phyloP scores from a whole-genome alignment of 2,329 filamentous ascomycete species.

The Sclerotiophoma versabilis region DNA sequence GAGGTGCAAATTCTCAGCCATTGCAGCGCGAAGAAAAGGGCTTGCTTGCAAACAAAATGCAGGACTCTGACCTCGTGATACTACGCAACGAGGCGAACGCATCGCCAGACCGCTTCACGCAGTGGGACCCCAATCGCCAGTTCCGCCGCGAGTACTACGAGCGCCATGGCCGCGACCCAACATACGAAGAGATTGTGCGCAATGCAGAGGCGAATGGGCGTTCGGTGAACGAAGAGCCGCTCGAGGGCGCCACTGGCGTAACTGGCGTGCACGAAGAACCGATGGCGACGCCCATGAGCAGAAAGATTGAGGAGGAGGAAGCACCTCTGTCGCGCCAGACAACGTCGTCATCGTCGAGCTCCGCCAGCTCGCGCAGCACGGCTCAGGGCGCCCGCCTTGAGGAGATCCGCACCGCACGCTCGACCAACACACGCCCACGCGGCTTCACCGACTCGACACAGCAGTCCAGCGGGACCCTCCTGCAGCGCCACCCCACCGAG shows the following conservation, averaged over 20 bases:
- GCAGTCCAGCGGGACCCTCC: conserved; percentile 25
- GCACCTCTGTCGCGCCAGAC: conserved; percentile 34
- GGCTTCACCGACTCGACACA: conserved; percentile 30
- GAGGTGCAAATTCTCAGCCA: neutral
- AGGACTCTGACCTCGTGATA: conserved; percentile 41
- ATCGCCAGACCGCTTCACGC: conserved; percentile 32
- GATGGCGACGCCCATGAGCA: conserved; percentile 10
- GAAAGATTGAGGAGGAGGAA: conserved; percentile 26
- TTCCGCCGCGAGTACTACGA: conserved; percentile 36
- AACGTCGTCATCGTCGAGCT: conserved; percentile 31
- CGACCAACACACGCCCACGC: conserved; percentile 23
- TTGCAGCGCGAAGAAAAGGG: neutral
- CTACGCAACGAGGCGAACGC: conserved; percentile 41
- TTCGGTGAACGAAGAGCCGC: conserved; percentile 2
- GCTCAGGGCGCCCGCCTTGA: conserved; percentile 32
- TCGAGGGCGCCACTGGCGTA: neutral
- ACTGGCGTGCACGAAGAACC: conserved; percentile 1
- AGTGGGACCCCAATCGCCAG: conserved; percentile 40
- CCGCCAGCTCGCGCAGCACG: conserved; percentile 20
- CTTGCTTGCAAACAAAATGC: conserved; percentile 24
- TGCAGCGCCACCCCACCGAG: conserved; percentile 56
- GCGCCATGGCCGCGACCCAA: conserved; percentile 28
- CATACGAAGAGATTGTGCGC: conserved; percentile 17
- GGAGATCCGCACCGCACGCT: conserved; percentile 39
- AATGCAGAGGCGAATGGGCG: conserved; percentile 15